Conservation (phyloP, 768 basidiomycete species). For the Botryobasidium botryosum region DNA sequence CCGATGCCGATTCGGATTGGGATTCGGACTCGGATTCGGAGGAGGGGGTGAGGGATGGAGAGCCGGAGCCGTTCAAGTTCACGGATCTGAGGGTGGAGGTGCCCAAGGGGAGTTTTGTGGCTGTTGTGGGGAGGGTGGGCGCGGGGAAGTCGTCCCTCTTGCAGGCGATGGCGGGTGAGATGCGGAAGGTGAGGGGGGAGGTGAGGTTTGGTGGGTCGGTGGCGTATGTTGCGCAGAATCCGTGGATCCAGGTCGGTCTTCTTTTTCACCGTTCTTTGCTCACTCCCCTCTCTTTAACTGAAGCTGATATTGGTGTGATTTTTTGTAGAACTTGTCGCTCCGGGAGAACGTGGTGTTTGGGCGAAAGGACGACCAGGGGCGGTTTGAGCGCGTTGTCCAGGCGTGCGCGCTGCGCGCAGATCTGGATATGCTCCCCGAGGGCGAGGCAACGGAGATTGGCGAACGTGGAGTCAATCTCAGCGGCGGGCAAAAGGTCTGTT, state of each 20-base stretch:
- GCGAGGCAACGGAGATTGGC: constrained; percentile 22
- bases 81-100: constrained; percentile 46
- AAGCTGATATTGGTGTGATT: not conserved
- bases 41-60: constrained; percentile 17
- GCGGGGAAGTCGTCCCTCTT: constrained; percentile 35
- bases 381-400: constrained; percentile 18
- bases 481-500: constrained; percentile 6
- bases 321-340: constrained; percentile 16
- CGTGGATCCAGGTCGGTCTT: constrained; percentile 33
- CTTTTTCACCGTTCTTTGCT: not conserved
- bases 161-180: constrained; percentile 31
- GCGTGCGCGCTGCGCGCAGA: constrained; percentile 18
- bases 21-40: constrained; percentile 15
- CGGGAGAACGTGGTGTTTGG: constrained; percentile 25
- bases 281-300: too few species aligned
- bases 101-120: constrained; percentile 36
- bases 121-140: constrained; percentile 60
- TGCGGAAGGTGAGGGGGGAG: constrained; percentile 41
- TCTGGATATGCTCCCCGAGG: constrained; percentile 20
- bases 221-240: constrained; percentile 41
- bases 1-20: too few species aligned
- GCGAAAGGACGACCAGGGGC: constrained; percentile 17
- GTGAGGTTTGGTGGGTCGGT: constrained; percentile 37
- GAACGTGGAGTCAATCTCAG: constrained; percentile 21
- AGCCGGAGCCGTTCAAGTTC: constrained; percentile 41